phyloP scores from a whole-genome alignment of 371 early-diverging fungal genomes.

The Saksenaea oblongispora region DNA sequence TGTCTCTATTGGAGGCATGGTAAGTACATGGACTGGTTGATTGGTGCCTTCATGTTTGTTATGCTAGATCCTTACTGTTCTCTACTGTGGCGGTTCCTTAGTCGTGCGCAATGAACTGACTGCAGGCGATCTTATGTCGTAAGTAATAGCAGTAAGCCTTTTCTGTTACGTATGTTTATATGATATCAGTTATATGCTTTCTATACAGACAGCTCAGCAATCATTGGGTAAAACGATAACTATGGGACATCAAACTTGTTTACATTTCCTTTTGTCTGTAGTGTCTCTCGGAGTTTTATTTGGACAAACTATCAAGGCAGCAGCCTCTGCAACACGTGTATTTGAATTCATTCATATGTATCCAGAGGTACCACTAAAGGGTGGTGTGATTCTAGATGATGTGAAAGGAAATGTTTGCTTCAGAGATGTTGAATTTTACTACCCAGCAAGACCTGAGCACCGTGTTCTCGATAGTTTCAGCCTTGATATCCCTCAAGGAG shows the following conservation, averaged over 20 bases:
- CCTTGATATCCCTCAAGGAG: conserved; percentile 63
- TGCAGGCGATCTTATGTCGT: conserved; percentile 72
- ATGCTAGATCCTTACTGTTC: conserved; percentile 54
- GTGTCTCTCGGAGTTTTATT: conserved; percentile 73
- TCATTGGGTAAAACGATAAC: conserved; percentile 53
- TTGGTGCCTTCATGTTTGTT: background rate
- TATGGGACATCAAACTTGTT: background rate
- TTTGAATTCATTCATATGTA: conserved; percentile 63
- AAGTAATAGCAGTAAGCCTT: conserved; percentile 11
- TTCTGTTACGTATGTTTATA: background rate
- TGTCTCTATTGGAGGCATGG: conserved; percentile 70
- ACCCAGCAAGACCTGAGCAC: conserved; percentile 67
- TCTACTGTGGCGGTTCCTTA: conserved; percentile 75
- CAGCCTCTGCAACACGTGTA: conserved; percentile 66
- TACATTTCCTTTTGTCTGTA: conserved; percentile 3
- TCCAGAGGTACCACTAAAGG: conserved; percentile 50
- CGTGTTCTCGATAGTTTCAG: conserved; percentile 61
- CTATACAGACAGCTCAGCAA: conserved; percentile 76
- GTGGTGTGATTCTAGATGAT: conserved; percentile 37
- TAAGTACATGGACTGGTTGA: conserved; percentile 5
- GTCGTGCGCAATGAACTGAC: conserved; percentile 68
- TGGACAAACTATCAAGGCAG: conserved; percentile 77
- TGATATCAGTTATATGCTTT: conserved; percentile 60
- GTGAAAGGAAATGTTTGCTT: conserved; percentile 63
- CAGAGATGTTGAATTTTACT: conserved; percentile 64